Conservation (phyloP, 140 eudicot genomes). For the Flaveria floridana region DNA sequence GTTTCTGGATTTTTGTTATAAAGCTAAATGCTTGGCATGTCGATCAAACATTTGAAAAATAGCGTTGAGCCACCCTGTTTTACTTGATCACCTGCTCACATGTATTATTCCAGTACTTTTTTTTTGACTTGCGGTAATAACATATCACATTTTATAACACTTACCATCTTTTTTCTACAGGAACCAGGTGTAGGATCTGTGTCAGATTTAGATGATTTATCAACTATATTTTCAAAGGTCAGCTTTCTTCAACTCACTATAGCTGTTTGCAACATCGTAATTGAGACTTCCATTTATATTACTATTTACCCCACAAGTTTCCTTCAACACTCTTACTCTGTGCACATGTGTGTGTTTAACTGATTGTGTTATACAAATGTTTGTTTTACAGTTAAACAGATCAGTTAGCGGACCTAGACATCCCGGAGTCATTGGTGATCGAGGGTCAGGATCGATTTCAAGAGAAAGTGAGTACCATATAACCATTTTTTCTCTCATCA, state of each 20-base stretch:
- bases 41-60: not conserved
- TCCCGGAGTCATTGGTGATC: constrained; percentile 98
- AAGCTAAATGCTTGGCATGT: constrained; percentile 10
- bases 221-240: constrained; percentile 90
- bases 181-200: constrained; percentile 73
- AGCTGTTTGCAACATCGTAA: too few species aligned
- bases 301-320: too few species aligned
- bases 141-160: not conserved
- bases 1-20: not conserved
- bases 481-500: not conserved
- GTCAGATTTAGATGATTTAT: constrained; percentile 84
- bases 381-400: constrained; percentile 67
- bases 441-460: constrained; percentile 95
- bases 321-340: too few species aligned
- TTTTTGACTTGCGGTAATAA: not conserved
- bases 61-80: not conserved
- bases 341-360: constrained; percentile 10
- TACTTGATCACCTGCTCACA: constrained; percentile 13
- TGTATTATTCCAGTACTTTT: not conserved
- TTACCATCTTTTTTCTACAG: constrained; percentile 32
- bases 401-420: constrained; percentile 87
- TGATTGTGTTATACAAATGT: not conserved
- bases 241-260: constrained; percentile 26
- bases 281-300: too few species aligned
- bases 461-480: constrained; percentile 75